Evolutionary conservation across 139 green algal species (phyloP).

Genomic region (Coelastrella sp.): DNA sequence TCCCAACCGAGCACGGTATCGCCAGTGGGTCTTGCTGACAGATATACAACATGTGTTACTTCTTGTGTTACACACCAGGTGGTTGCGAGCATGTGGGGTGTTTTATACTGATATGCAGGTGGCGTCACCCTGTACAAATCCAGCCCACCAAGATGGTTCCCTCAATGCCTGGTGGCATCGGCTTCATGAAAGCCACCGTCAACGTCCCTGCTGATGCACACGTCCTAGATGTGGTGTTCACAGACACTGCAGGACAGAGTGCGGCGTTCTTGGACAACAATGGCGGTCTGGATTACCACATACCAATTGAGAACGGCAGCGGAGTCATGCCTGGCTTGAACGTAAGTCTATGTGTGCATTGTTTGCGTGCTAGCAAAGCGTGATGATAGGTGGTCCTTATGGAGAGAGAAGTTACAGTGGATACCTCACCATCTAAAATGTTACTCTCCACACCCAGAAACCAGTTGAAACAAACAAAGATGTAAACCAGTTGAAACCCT

Average conservation of each 20-base stretch:
- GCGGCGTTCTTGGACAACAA: slow-evolving; percentile 93
- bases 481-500: no score
- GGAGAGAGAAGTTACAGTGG: no score
- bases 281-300: slow-evolving; percentile 95
- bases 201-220: slow-evolving; percentile 87
- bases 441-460: no score
- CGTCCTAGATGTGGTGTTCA: slow-evolving; percentile 93
- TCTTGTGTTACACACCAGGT: background rate
- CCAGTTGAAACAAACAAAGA: no score
- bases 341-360: background rate
- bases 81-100: no score
- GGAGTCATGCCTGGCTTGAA: slow-evolving; percentile 64
- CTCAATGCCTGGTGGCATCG: slow-evolving; percentile 64
- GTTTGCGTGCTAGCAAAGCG: background rate
- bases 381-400: background rate
- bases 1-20: no score
- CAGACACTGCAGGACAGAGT: slow-evolving; percentile 64
- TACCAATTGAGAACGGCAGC: slow-evolving; percentile 77
- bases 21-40: no score
- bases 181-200: slow-evolving; percentile 73
- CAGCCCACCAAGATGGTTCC: slow-evolving; percentile 68
- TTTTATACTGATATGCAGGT: slow-evolving; percentile 44
- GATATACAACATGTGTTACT: no score
- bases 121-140: slow-evolving; percentile 62
- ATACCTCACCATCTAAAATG: no score